These are phyloP conservation scores for Rhizopus sp. DNA, from an alignment of 371 early-diverging fungal species.

Conservation along the genomic window DNA sequence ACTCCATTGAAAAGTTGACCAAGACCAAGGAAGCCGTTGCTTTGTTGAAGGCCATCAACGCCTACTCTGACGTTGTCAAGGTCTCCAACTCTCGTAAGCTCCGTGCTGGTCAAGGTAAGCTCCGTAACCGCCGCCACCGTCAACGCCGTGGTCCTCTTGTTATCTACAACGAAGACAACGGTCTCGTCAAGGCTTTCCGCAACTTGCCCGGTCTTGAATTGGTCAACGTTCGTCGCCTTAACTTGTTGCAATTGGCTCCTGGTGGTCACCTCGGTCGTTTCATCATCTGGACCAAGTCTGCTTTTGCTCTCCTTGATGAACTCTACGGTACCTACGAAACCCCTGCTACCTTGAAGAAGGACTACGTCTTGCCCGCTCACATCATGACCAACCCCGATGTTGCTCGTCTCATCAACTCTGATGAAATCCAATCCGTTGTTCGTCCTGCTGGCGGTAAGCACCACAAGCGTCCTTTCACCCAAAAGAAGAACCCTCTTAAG, in stretches of 20 bases:
- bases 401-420: constrained; percentile 96
- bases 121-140: constrained; percentile 98
- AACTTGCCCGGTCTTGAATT: constrained; percentile 99
- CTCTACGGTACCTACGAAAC: constrained; percentile 92
- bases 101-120: constrained; percentile 99
- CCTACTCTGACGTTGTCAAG: constrained; percentile 96
- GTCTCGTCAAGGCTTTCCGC: constrained; percentile 97
- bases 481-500: constrained; percentile 98
- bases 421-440: constrained; percentile 96
- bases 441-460: constrained; percentile 80
- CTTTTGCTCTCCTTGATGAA: constrained; percentile 93
- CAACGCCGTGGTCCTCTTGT: constrained; percentile 99
- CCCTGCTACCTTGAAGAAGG: constrained; percentile 88
- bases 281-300: constrained; percentile 99
- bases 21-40: constrained; percentile 98
- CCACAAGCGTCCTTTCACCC: constrained; percentile 88
- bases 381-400: constrained; percentile 96
- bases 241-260: constrained; percentile 99
- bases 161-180: constrained; percentile 96
- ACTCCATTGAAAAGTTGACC: constrained; percentile 80
- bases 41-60: constrained; percentile 91
- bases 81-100: constrained; percentile 96
- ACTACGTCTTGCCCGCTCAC: constrained; percentile 90
- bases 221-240: constrained; percentile 90
- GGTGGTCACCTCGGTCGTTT: constrained; percentile 99